Evolutionary conservation across 257 asterid species (phyloP).

Genomic region (Nicotiana otophora): DNA sequence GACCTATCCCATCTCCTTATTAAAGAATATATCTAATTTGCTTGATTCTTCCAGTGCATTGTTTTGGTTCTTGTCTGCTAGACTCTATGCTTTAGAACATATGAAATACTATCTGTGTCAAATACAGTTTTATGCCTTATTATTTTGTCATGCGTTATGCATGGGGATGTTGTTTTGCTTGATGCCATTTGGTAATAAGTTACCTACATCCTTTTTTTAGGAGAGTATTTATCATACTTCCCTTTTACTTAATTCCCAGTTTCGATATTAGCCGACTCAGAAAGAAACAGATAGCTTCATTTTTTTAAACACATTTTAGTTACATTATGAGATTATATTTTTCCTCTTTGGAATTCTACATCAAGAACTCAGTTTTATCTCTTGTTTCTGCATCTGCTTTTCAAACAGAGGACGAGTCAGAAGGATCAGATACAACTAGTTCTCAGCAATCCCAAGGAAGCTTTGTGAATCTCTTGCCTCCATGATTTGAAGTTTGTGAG

Average conservation of each 20-base stretch:
- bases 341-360: background rate
- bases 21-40: background rate
- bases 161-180: background rate
- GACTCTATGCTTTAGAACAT: background rate
- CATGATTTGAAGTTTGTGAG: constrained; percentile 25
- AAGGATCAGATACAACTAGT: constrained; percentile 52
- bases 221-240: background rate
- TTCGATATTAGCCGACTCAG: background rate
- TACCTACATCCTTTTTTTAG: background rate
- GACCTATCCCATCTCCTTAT: background rate
- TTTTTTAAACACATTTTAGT: too few species aligned
- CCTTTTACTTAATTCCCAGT: background rate
- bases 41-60: background rate
- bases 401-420: constrained; percentile 67
- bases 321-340: background rate
- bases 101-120: background rate
- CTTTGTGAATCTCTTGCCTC: constrained; percentile 34
- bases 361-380: constrained; percentile 9
- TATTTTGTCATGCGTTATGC: too few species aligned
- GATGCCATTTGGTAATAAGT: background rate
- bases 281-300: background rate
- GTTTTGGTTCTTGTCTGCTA: background rate
- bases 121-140: background rate
- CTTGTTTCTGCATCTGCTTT: constrained; percentile 6
- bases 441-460: constrained; percentile 36